Percentiles rank a stretch among this genome's conserved stretches.
phyloP scores from a whole-genome alignment of 441 rosid genomes.

The Bocquillonia castaneifolia region DNA sequence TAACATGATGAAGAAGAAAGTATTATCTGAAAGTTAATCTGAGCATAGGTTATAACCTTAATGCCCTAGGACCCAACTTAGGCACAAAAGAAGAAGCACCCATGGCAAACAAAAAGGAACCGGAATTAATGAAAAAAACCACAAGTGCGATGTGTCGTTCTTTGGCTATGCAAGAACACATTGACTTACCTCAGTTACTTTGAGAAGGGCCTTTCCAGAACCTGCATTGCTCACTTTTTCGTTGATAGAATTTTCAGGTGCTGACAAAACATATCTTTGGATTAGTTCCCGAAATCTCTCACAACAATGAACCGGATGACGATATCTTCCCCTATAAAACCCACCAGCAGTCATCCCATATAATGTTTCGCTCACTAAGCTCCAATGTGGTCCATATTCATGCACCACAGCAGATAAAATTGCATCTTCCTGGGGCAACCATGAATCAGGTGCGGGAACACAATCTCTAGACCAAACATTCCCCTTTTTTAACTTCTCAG shows the following conservation, averaged over 20 bases:
- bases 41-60: background rate
- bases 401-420: constrained; percentile 95
- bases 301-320: constrained; percentile 91
- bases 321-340: constrained; percentile 83
- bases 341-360: constrained; percentile 98
- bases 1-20: background rate
- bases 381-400: constrained; percentile 97
- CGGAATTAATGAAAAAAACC: background rate
- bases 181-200: constrained; percentile 84
- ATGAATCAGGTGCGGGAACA: constrained; percentile 86
- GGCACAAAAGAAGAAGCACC: background rate
- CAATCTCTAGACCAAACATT: constrained; percentile 94
- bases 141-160: background rate
- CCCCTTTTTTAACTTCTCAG: constrained; percentile 89
- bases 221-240: constrained; percentile 62
- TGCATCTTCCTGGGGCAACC: constrained; percentile 99
- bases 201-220: constrained; percentile 90
- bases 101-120: background rate
- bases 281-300: constrained; percentile 91
- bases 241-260: constrained; percentile 53
- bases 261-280: constrained; percentile 66
- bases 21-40: background rate
- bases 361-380: constrained; percentile 68
- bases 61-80: background rate
- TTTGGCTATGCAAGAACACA: background rate